Percentiles rank a stretch among this genome's conserved stretches.
Evolutionary conservation across 139 green algal genomes (phyloP).

Genomic region (Chlorella sp.): DNA sequence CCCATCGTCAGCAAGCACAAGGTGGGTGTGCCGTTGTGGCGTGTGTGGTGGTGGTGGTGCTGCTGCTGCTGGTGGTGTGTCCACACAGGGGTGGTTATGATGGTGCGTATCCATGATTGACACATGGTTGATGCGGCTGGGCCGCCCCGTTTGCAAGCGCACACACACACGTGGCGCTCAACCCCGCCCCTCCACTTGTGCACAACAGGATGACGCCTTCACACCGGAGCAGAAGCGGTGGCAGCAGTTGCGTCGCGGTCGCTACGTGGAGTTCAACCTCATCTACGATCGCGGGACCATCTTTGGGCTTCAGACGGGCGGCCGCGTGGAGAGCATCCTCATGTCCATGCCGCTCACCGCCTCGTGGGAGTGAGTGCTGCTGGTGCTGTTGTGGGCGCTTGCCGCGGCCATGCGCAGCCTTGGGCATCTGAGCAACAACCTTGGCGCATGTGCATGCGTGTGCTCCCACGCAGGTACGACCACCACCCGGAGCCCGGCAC

Average conservation of each 20-base stretch:
- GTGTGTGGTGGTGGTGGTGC: too few relatives aligned
- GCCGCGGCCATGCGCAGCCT: too few relatives aligned
- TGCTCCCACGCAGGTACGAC: conserved; percentile 75
- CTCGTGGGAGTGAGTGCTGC: conserved; percentile 11
- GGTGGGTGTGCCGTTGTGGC: too few relatives aligned
- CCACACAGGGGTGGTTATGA: too few relatives aligned
- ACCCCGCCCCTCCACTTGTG: too few relatives aligned
- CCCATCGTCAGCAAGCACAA: conserved; percentile 91
- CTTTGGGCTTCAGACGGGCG: conserved; percentile 97
- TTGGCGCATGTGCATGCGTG: background rate
- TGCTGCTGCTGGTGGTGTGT: too few relatives aligned
- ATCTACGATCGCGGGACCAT: conserved; percentile 83
- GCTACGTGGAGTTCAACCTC: conserved; percentile 99
- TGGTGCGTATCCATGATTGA: too few relatives aligned
- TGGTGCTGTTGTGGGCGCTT: background rate
- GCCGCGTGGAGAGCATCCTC: conserved; percentile 93
- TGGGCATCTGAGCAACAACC: background rate
- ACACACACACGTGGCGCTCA: too few relatives aligned
- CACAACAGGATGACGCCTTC: conserved; percentile 82
- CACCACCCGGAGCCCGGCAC: conserved; percentile 54
- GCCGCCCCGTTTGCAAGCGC: too few relatives aligned
- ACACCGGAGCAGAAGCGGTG: conserved; percentile 87
- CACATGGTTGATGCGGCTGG: too few relatives aligned
- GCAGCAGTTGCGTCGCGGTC: conserved; percentile 83
- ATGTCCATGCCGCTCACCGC: conserved; percentile 78